phyloP scores from a whole-genome alignment of 2,329 filamentous ascomycete species.

The Trichoderma oligosporum region DNA sequence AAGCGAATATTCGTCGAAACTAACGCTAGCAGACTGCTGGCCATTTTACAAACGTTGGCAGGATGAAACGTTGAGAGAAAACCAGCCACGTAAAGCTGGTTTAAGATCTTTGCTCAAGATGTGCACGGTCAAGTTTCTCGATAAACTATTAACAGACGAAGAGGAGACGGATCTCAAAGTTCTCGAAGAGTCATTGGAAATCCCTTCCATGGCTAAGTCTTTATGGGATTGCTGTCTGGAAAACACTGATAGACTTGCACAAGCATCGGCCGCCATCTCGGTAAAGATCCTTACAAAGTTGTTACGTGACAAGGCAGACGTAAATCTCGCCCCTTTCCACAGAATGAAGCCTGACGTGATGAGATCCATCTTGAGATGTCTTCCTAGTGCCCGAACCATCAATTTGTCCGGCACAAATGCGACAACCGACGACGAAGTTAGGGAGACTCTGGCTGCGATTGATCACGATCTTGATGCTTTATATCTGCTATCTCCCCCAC shows the following conservation, averaged over 20 bases:
- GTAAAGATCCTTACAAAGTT: not conserved
- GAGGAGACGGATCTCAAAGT: not conserved
- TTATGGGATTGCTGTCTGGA: not conserved
- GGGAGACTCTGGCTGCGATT: not conserved
- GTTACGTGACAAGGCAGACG: not conserved
- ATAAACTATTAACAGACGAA: not conserved
- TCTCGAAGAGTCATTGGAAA: not conserved
- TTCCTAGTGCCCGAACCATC: not conserved
- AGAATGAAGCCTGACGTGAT: not conserved
- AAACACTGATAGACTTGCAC: not conserved
- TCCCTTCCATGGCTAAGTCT: not conserved
- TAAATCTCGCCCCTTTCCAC: not conserved
- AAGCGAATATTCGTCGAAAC: too few species aligned
- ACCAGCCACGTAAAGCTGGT: not conserved
- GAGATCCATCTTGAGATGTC: not conserved
- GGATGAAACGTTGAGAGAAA: not conserved
- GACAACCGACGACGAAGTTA: not conserved
- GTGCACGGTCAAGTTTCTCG: not conserved
- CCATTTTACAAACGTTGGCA: not conserved
- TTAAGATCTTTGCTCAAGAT: not conserved
- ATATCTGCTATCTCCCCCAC: not conserved
- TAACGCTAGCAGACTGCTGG: not conserved
- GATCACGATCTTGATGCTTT: conserved; percentile 2
- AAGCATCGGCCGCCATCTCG: not conserved
- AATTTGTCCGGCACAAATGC: not conserved